Evolutionary conservation across 306 rosid species (phyloP), one percentile per base, ranked within the genome.

Genomic region (Carpinus viminea): DNA sequence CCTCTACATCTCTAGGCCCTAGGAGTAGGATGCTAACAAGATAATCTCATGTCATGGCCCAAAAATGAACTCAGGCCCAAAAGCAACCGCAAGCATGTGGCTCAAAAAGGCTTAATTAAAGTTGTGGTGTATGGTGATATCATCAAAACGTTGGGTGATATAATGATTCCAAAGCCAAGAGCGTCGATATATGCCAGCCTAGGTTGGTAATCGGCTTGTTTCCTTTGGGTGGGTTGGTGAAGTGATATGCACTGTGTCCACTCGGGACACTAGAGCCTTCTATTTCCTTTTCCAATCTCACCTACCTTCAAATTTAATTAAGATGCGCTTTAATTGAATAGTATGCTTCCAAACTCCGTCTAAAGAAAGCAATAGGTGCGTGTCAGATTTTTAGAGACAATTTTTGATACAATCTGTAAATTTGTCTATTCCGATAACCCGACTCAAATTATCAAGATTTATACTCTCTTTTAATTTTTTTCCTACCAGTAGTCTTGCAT

Each of bases 211-310:
- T 24, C 26, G 26, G 26, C 26, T 24, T 24, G 26, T 24, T 24
- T 24, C 26, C 26, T 24, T 24, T 24, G 26, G 26, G 26, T 24
- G 87, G 87, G 90, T 82, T 79, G 91, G 83, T 87, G 74, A 80
- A 87, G 85, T 80, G 85, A 66, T 11, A 66, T 11, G 41, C 85
- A 78, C 83, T 21, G 41, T 66, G 18, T 53, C 60, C 66, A 45
- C 68, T 41, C 8, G 8, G 8, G 8, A 41, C 45, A 4, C 45
- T 41, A 4, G 45, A 41, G 45, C 45, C 45, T 41, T 41, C 45
- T 41, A 41, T 38, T 4, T 38, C 43, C 11, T 16, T 3, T 13
- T 1, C 1, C 55, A 51, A 16, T 52, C 18, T 52, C 56, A 55
- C 24, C 26, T 17, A 55, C 26, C 13, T 57, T 20, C 7, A 20